phyloP scores from a whole-genome alignment of 352 stramenopile genomes.

The Phytophthora tentaculata region DNA sequence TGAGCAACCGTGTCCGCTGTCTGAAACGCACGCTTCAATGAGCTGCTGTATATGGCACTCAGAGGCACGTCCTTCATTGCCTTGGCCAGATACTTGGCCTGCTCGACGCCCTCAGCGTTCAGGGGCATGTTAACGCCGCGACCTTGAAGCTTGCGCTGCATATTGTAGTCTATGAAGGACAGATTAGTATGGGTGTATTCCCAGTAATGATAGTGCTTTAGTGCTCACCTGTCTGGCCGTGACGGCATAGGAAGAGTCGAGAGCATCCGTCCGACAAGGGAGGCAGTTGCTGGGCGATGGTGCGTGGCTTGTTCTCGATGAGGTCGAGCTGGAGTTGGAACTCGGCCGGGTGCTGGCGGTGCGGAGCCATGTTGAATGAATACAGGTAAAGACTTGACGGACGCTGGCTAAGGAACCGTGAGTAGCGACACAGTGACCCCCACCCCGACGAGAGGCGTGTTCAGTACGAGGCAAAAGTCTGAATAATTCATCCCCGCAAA shows the following conservation, averaged over 20 bases:
- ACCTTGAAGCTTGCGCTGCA: constrained; percentile 75
- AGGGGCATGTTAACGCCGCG: constrained; percentile 78
- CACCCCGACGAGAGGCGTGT: too few relatives aligned
- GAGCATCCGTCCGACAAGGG: constrained; percentile 57
- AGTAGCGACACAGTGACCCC: too few relatives aligned
- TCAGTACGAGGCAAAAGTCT: constrained; percentile 28
- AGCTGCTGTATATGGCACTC: constrained; percentile 72
- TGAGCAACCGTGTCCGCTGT: constrained; percentile 61
- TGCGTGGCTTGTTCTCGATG: constrained; percentile 14
- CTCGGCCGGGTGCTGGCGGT: constrained; percentile 25
- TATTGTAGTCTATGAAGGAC: constrained; percentile 65
- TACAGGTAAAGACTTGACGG: constrained; percentile 23
- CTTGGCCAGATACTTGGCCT: constrained; percentile 65
- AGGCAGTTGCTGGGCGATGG: constrained; percentile 62
- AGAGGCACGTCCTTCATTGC: constrained; percentile 77
- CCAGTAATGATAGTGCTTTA: not conserved
- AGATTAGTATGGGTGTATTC: constrained; percentile 2
- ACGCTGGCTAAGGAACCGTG: too few relatives aligned
- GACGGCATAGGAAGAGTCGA: constrained; percentile 77
- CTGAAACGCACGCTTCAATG: constrained; percentile 55
- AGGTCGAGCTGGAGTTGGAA: constrained; percentile 37
- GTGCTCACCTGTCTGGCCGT: constrained; percentile 66
- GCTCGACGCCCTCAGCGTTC: constrained; percentile 62
- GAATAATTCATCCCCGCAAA: constrained; percentile 21
- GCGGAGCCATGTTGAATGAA: constrained; percentile 30